Base-by-base conservation (phyloP, 2,329 filamentous ascomycete species). In the Cytospora chrysosperma region DNA sequence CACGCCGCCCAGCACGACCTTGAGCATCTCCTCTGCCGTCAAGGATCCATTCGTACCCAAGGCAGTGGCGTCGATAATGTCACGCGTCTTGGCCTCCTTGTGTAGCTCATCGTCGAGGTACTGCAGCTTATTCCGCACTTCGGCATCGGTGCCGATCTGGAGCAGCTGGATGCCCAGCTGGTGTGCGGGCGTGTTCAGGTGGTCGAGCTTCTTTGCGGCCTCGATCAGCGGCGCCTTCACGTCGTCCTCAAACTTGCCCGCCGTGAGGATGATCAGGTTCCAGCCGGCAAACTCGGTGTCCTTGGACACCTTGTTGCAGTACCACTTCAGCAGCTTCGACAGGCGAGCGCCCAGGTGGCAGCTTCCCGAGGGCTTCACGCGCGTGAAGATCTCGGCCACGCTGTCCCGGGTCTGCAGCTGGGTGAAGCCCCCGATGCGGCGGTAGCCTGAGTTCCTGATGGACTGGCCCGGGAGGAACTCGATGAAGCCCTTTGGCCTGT, bases 381-480 rank as follows among this genome's bases (percentile, higher is more conserved):
- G 51, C 2, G 61, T 62, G 65, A 71, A 69, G 64, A 72, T 70
- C 30, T 55, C 63, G 52, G 69, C 68, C 2, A 69, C 67, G 64
- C 68, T 72, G 65, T 71, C 69, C 49, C 65, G 59, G 56, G 68
- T 68, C 12, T 67, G 67, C 28, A 56, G 66, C 57, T 70, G 68
- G 65, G 67, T 67, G 65, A 70, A 67, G 43, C 69, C 61, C 54
- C 69, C 85, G 68, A 97, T 82, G 65, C 89, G 86, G 68, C 81
- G 81, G 77, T 91, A 93, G 4, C 85, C 85, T 2, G 69, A 71
- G 58, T 70, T 69, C 0, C 80, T 77, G 0, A 77, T 75, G 1
- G 79, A 75, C 58, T 79, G 75, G 30, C 73, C 74, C 12, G 71
- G 69, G 4, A 54, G 50, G 10, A 63, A 62, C 4, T 72, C 70